Percentiles rank a stretch among this genome's conserved stretches.
Conservation (phyloP, 2,329 filamentous ascomycete species). For the Rugonectria rugulosa region DNA sequence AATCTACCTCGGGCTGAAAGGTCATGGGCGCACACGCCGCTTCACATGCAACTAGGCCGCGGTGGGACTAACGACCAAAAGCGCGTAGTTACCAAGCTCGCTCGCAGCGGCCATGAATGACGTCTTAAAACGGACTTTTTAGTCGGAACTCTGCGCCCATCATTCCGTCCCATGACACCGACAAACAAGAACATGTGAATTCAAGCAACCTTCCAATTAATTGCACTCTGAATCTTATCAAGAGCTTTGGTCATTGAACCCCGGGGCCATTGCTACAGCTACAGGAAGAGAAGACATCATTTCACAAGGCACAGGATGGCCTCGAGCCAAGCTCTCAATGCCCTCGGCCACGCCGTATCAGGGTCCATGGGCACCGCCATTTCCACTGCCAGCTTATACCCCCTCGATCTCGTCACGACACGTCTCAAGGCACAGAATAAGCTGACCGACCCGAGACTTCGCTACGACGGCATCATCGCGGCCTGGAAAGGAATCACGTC, state of each 20-base stretch:
- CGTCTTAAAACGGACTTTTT: neutral
- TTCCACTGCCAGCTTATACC: slow-evolving; percentile 81
- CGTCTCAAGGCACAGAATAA: slow-evolving; percentile 81
- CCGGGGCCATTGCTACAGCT: no score
- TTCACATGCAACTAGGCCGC: slow-evolving; percentile 1
- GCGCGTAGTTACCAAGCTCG: neutral
- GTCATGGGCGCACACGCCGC: no score
- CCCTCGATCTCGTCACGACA: slow-evolving; percentile 82
- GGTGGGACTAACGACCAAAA: neutral
- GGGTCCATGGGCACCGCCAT: slow-evolving; percentile 81
- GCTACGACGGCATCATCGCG: slow-evolving; percentile 73
- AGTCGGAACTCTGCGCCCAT: no score
- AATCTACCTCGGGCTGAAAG: neutral
- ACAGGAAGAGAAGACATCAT: no score
- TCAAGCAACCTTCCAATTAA: no score
- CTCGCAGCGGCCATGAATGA: neutral
- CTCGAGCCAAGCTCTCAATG: slow-evolving; percentile 63
- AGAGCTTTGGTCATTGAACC: no score
- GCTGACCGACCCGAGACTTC: slow-evolving; percentile 51
- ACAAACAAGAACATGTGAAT: no score
- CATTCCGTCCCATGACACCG: no score
- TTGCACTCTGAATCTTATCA: no score
- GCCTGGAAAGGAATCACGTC: slow-evolving; percentile 75
- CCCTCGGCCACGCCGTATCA: slow-evolving; percentile 82
- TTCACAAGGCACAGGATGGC: no score